Conservation (phyloP, 108 stramenopile genomes). For the Skeletonema potamos region DNA sequence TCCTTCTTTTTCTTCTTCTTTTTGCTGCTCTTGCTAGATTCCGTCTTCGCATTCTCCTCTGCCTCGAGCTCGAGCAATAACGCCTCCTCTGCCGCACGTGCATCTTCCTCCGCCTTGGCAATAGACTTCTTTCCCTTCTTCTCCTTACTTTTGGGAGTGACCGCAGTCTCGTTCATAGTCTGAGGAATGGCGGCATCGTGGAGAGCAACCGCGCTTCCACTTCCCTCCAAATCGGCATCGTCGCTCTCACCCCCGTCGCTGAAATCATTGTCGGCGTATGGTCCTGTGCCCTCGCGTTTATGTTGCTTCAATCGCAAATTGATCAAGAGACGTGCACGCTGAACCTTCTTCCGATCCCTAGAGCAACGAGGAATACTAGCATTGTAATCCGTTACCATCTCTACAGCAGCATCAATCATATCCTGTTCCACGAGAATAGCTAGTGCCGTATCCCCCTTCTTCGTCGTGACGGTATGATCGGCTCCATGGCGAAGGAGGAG, state of each 20-base stretch:
- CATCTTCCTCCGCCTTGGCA: constrained; percentile 74
- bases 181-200: constrained; percentile 42
- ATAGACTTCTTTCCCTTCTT: constrained; percentile 51
- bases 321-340: constrained; percentile 82
- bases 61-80: constrained; percentile 81
- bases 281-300: constrained; percentile 62
- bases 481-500: constrained; percentile 82
- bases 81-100: constrained; percentile 83
- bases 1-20: constrained; percentile 91
- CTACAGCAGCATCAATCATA: constrained; percentile 88
- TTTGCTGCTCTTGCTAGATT: constrained; percentile 70
- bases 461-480: constrained; percentile 90
- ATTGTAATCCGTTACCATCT: constrained; percentile 91
- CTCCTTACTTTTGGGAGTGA: constrained; percentile 62
- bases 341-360: constrained; percentile 91
- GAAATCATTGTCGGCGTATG: constrained; percentile 52
- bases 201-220: constrained; percentile 23
- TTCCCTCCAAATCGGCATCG: constrained; percentile 31
- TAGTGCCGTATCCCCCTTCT: constrained; percentile 93
- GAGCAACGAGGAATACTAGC: constrained; percentile 90
- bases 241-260: constrained; percentile 47
- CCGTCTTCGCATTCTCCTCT: constrained; percentile 71
- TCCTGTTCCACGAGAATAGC: constrained; percentile 90
- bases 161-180: constrained; percentile 17
- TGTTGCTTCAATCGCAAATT: constrained; percentile 84